These are phyloP conservation scores for Hirschfeldia incana DNA, from an alignment of 345 rosid species.

Conservation along the genomic window DNA sequence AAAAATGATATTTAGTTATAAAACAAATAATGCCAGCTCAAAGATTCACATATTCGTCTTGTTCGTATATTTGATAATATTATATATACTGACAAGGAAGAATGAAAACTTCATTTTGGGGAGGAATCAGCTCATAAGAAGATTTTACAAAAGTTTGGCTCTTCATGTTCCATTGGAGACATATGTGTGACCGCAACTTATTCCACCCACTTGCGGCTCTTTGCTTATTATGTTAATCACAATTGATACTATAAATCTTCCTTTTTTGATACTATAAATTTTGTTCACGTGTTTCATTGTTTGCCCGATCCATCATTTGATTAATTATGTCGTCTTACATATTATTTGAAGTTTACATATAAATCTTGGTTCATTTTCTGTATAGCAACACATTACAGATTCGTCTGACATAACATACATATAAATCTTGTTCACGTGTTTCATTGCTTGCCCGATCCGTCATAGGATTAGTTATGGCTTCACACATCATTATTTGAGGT, in stretches of 20 bases:
- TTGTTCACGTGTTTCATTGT: background rate
- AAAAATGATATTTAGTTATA: background rate
- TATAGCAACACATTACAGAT: background rate
- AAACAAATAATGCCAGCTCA: background rate
- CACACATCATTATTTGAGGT: background rate
- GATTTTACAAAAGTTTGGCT: slow-evolving; percentile 18
- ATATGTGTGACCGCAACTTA: slow-evolving; percentile 12
- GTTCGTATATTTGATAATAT: background rate
- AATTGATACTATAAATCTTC: background rate
- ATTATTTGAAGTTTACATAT: background rate
- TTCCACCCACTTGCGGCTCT: slow-evolving; percentile 21
- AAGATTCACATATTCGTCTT: slow-evolving; percentile 22
- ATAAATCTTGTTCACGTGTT: background rate
- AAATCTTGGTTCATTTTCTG: background rate
- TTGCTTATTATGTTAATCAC: slow-evolving; percentile 9
- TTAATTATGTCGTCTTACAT: background rate
- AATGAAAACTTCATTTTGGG: slow-evolving; percentile 1
- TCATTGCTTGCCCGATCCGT: background rate
- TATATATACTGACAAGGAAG: background rate
- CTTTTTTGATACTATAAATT: background rate
- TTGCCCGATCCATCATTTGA: background rate
- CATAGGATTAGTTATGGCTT: background rate
- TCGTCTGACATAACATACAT: background rate
- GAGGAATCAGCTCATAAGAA: slow-evolving; percentile 19
- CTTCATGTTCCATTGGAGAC: slow-evolving; percentile 32